phyloP scores from a whole-genome alignment of 768 basidiomycete genomes.

The Mycena capillaripes region DNA sequence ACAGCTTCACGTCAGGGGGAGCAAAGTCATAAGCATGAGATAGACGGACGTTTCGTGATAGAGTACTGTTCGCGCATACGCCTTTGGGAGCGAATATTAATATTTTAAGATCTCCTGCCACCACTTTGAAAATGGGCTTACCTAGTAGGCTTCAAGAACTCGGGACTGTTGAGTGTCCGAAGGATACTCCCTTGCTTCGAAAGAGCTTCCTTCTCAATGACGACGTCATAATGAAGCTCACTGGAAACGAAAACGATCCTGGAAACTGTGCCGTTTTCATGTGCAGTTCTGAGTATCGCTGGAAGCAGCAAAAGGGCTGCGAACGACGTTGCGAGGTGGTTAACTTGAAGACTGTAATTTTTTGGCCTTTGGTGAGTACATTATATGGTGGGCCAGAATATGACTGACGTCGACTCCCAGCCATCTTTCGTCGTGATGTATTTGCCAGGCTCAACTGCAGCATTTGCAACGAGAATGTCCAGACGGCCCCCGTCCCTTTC shows the following conservation, averaged over 20 bases:
- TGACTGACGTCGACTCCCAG: conserved; percentile 52
- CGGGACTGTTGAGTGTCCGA: conserved; percentile 39
- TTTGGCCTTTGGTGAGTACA: not conserved
- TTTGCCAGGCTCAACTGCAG: conserved; percentile 34
- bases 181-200: conserved; percentile 38
- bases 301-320: conserved; percentile 50
- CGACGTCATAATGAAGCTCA: conserved; percentile 39
- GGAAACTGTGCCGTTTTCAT: conserved; percentile 32
- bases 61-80: conserved; percentile 39
- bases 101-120: not conserved
- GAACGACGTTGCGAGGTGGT: conserved; percentile 49
- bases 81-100: conserved; percentile 15
- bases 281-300: conserved; percentile 42
- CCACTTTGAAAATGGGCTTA: conserved; percentile 29
- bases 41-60: conserved; percentile 44
- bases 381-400: conserved; percentile 23
- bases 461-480: conserved; percentile 49
- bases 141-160: conserved; percentile 37
- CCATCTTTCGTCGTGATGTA: conserved; percentile 44
- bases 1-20: not conserved
- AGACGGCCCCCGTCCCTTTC: conserved; percentile 44
- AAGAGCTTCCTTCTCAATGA: conserved; percentile 39
- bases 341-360: conserved; percentile 48
- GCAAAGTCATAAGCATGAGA: not conserved
- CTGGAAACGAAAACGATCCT: conserved; percentile 51